Evolutionary conservation across 306 rosid species (phyloP), one percentile per base, ranked within the genome.

Genomic region (barrel medic (Medicago truncatula)): DNA sequence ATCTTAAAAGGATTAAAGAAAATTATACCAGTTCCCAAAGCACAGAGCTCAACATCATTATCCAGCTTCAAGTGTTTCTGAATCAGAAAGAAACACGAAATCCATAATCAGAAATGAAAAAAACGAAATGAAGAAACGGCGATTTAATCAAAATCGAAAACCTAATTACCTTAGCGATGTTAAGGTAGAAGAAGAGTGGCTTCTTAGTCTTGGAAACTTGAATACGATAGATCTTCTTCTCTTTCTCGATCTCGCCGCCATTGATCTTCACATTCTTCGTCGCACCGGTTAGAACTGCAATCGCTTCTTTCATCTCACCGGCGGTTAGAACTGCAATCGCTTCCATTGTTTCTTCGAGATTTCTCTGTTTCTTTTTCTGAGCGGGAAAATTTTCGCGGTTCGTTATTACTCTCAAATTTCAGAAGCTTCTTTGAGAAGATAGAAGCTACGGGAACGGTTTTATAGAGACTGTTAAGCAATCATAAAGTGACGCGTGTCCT

Each of bases 101-200:
- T 67, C 78, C 56, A 59, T 13, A 74, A 9, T 7, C 14, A 15
- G 47, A 28, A 60, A 38, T 38, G 54, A 62, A 49, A 38, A 41
- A 41, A 20, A 12, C 58, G 3, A 50, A 21, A 40, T 56, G 10
- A n/a, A 41, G 75, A 56, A 70, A 70, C 38, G n/a, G 1, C 69
- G 25, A 63, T 63, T 38, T 46, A 62, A 36, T 34, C 5, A 34
- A 34, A 62, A 6, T 9, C 47, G 28, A 28, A 28, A 28, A 28
- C 67, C 5, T 2, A n/a, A 12, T 14, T 15, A 69, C 97, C 97
- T 88, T 89, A 0, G 93, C 89, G 63, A 92, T 93, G 31, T 86
- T 88, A 84, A 85, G 81, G 89, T 89, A 92, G 87, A 83, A 92
- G 88, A 76, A 43, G 81, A 88, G 71, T 2, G 95, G 92, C 75